Evolutionary conservation across 257 asterid species (phyloP).

Genomic region (Sherardia arvensis): DNA sequence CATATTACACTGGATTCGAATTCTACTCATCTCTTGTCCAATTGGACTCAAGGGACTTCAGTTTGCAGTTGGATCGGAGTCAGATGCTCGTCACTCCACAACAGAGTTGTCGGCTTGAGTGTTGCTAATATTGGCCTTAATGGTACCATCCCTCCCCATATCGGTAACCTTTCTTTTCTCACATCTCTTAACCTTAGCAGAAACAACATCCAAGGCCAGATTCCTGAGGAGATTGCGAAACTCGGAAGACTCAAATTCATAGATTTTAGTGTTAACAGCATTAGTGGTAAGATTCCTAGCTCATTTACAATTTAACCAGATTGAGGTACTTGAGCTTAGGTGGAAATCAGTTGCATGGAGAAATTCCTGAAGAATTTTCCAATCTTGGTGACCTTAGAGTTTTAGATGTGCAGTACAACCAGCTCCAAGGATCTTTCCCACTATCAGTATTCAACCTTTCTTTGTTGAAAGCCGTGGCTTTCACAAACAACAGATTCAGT

Average conservation of each 20-base stretch:
- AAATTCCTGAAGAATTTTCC: constrained; percentile 7
- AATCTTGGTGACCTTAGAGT: neutral
- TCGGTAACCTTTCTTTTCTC: constrained; percentile 14
- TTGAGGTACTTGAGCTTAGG: neutral
- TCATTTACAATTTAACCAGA: constrained; percentile 10
- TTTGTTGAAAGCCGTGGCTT: neutral
- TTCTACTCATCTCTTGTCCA: neutral
- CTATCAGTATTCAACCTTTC: constrained; percentile 13
- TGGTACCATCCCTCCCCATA: constrained; percentile 2
- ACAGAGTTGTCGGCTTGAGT: no score
- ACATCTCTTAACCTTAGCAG: constrained; percentile 12
- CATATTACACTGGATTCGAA: neutral
- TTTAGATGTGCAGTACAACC: neutral
- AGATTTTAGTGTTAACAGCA: constrained; percentile 1
- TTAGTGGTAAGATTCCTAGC: constrained; percentile 20
- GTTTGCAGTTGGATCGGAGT: constrained; percentile 14
- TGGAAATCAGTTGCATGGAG: neutral
- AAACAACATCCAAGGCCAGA: constrained; percentile 21
- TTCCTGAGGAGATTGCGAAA: constrained; percentile 7
- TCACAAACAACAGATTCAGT: neutral
- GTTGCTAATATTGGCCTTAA: no score
- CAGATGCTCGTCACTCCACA: no score
- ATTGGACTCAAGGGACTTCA: constrained; percentile 2
- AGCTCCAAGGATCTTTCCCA: constrained; percentile 18
- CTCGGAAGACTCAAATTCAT: constrained; percentile 8